Conservation (phyloP, 2,329 filamentous ascomycete genomes). For the Sclerotinia trifoliorum region DNA sequence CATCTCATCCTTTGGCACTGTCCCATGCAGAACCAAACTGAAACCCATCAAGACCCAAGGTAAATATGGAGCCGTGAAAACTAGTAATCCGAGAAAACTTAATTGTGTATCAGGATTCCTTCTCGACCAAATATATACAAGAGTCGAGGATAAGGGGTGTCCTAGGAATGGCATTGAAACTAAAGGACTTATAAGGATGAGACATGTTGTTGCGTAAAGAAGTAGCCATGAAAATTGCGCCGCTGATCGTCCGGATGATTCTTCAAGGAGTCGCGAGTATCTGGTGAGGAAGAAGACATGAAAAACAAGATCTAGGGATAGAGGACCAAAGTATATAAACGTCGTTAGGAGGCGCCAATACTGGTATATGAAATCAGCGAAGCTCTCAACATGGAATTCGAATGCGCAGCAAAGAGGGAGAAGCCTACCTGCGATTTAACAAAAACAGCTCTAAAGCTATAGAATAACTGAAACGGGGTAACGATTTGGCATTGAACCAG, state of each 20-base stretch:
- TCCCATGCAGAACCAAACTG: conserved; percentile 85
- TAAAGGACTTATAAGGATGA: conserved; percentile 79
- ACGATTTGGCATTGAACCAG: conserved; percentile 92
- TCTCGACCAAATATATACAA: conserved; percentile 97
- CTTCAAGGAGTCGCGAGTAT: conserved; percentile 91
- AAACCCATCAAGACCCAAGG: conserved; percentile 96
- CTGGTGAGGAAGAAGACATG: conserved; percentile 98
- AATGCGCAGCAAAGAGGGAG: not conserved
- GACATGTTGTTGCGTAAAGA: conserved; percentile 75
- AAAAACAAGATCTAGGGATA: conserved; percentile 91
- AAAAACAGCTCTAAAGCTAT: conserved; percentile 91
- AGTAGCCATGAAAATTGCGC: conserved; percentile 96
- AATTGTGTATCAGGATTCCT: conserved; percentile 89
- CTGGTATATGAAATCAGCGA: conserved; percentile 46
- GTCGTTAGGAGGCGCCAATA: conserved; percentile 97
- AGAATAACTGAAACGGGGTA: conserved; percentile 93
- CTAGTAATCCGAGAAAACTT: conserved; percentile 82
- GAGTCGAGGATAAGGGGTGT: conserved; percentile 84
- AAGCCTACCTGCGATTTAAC: conserved; percentile 80
- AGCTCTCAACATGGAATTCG: not conserved
- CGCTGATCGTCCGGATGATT: conserved; percentile 85
- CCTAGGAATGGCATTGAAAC: conserved; percentile 92
- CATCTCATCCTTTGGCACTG: conserved; percentile 91
- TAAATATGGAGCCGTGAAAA: conserved; percentile 91
- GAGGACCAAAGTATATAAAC: conserved; percentile 95